Evolutionary conservation across 2,329 filamentous ascomycete genomes (phyloP), one percentile per base, ranked within the genome.

Genomic region (Fusarium beomiforme): DNA sequence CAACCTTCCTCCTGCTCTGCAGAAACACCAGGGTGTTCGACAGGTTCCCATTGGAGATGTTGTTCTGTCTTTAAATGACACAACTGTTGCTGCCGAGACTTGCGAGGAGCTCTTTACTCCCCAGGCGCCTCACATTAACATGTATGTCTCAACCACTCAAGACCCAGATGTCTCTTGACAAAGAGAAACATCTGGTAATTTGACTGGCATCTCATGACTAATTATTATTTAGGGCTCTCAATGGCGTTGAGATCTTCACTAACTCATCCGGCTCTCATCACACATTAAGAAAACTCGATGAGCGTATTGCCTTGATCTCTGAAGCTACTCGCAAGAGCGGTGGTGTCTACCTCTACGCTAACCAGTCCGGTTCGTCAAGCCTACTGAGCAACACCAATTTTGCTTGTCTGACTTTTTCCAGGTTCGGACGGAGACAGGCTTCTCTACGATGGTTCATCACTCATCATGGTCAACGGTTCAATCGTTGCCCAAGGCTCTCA

Each of bases 201-300:
- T n/a, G n/a, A n/a, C n/a, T n/a, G n/a, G n/a, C n/a, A n/a, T n/a
- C n/a, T n/a, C n/a, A n/a, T 26, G 13, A 3, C 31, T 67, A 3
- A 67, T 16, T 6, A 16, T 19, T 5, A 11, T 17, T 6, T 5
- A 69, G 64, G 71, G 61, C 67, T 3, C 42, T 75, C 4, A 86
- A 90, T 73, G 93, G 93, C 8, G 88, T 89, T 9, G 93, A 93
- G 75, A 90, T 94, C 59, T 87, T 93, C 69, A 89, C 89, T 12
- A 95, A 95, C 79, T 89, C 86, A 11, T 68, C 59, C 2, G 67
- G 76, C 19, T 78, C 75, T 14, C 80, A 81, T n/a, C 75, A 76
- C 21, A 87, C 90, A 72, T 80, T 93, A 12, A 83, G 90, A 21
- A 94, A 94, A 78, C 85, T 94, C 1, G 82, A 91, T 62, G 88